Evolutionary conservation across 2,329 filamentous ascomycete species (phyloP), one percentile per base, ranked within the genome.

Genomic region (Escovopsis sp.): DNA sequence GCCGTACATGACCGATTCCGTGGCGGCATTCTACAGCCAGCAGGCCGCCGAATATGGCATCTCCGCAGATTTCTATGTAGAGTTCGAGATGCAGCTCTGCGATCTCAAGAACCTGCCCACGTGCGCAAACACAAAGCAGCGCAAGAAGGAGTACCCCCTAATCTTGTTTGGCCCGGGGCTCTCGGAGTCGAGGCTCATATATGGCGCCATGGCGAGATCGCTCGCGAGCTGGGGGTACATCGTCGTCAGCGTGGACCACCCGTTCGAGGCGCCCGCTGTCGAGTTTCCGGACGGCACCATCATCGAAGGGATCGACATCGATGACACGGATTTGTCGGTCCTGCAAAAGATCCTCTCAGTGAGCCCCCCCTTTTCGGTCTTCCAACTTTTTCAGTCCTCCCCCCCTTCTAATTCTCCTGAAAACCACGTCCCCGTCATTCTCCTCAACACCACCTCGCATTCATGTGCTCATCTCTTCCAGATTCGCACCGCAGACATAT

Each of bases 201-300:
- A 73, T 47, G 59, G 54, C 4, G 60, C 58, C 5, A 57, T 66
- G 43, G 65, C 67, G 2, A 59, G 60, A 2, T 61, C 65, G 4
- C 54, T 74, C 3, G 65, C 68, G 0, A 66, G 64, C 13, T 55
- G 62, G 6, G 69, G 69, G 0, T 66, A 62, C 39, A 55, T 62
- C 0, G 64, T 74, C 2, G 53, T 70, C 11, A 54, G 67, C 0
- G 53, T 74, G 20, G 71, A 74, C 43, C 70, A 72, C 39, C 60
- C 69, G 0, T 63, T 66, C 38, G 68, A 72, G 38, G 57, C 63
- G 0, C 43, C 51, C 1, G 54, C 67, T 15, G 60, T 73, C 8
- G 61, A 70, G 42, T 70, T 67, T n/a, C 63, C 67, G 0, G 54
- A 70, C 42, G 67, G 61, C 4, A 55, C 55, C 1, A 45, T 60